Base-by-base conservation (phyloP, 768 basidiomycete genomes). In the Hemileccinum rubropunctum region DNA sequence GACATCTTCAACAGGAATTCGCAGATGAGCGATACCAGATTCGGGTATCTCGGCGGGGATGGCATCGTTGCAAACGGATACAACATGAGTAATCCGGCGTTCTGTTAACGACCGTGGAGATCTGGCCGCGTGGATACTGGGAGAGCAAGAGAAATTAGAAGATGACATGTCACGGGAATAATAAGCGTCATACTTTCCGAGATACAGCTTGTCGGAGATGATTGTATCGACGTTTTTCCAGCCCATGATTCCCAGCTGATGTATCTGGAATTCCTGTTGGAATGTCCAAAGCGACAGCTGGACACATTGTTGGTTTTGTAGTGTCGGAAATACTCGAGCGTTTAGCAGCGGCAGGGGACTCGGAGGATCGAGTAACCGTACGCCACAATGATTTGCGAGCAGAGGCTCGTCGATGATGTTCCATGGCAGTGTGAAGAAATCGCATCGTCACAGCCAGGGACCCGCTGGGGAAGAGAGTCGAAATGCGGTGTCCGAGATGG, bases 41-140 rank as follows among this genome's bases (percentile, higher is more conserved):
- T 82, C 79, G 20, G 84, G 83, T 23, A 80, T 65, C 56, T 88
- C 86, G 41, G 84, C 81, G 38, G 86, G 85, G 43, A 88, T 86
- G 6, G 75, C 74, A 47, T 91, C 89, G 32, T 71, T 66, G 60
- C 89, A 90, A 47, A 89, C 87, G 40, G 88, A 90, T 15, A 91
- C 65, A 44, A 91, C 82, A 68, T 91, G 89, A 6, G 86, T 88
- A 53, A 91, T 85, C 52, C 80, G 80, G 57, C 83, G 82, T 66
- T 89, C 86, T 43, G 80, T 76, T 67, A 89, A 74, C 47, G 83
- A 79, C 63, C 86, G 79, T 21, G 86, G 78, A 32, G 87, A 86
- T 56, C 77, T 77, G 27, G 88, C 87, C 44, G 87, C 84, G 58
- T 77, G 73, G 59, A 88, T 75, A 62, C 88, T 89, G 61, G 61